Evolutionary conservation across 164 flowering plant species (phyloP).

Genomic region (Piper longum): DNA sequence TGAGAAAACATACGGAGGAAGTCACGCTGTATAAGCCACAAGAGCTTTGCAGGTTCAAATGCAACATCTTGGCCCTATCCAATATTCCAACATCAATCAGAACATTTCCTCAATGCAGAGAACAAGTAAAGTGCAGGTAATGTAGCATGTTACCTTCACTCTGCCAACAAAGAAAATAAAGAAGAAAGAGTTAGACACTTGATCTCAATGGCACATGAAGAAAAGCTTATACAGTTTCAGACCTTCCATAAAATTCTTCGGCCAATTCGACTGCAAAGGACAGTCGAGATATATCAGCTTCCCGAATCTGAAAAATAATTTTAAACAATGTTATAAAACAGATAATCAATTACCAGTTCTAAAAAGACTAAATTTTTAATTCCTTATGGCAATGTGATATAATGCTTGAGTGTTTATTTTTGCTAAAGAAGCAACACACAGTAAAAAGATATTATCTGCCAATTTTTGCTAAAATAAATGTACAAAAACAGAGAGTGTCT

Average conservation of each 20-base stretch:
- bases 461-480: not conserved
- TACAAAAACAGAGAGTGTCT: not conserved
- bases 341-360: not conserved
- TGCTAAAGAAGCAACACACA: no score
- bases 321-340: not conserved
- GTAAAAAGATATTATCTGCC: not conserved
- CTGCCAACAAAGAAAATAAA: slow-evolving; percentile 23
- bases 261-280: slow-evolving; percentile 99
- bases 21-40: slow-evolving; percentile 99
- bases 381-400: no score
- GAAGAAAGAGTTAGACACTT: slow-evolving; percentile 19
- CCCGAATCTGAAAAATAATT: slow-evolving; percentile 54
- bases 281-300: slow-evolving; percentile 93
- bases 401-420: not conserved
- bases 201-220: not conserved
- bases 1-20: slow-evolving; percentile 67
- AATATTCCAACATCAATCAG: slow-evolving; percentile 4
- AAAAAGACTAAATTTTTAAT: not conserved
- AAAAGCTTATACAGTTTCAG: not conserved
- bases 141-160: slow-evolving; percentile 61
- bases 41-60: slow-evolving; percentile 91
- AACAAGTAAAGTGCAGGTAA: not conserved
- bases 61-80: slow-evolving; percentile 96
- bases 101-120: not conserved
- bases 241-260: slow-evolving; percentile 99